phyloP scores from a whole-genome alignment of 2,329 filamentous ascomycete species.

The Fusarium pseudonygamai region DNA sequence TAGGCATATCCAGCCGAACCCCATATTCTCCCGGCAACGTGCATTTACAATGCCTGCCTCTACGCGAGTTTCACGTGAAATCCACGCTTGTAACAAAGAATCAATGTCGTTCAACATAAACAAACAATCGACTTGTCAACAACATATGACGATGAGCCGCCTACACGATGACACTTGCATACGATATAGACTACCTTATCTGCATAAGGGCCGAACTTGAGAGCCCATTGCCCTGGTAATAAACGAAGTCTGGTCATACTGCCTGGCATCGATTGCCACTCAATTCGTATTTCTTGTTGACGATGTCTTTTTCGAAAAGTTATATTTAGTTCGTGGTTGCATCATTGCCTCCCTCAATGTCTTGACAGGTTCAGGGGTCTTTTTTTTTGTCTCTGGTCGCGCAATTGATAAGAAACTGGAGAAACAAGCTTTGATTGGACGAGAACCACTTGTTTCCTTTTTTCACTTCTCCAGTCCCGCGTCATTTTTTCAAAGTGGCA shows the following conservation, averaged over 20 bases:
- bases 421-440: conserved; percentile 28
- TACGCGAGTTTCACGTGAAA: not conserved
- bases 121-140: not conserved
- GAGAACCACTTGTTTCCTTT: conserved; percentile 21
- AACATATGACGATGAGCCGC: not conserved
- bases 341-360: conserved; percentile 1
- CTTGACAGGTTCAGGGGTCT: conserved; percentile 20
- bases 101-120: not conserved
- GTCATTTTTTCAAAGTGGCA: conserved; percentile 37
- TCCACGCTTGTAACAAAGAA: not conserved
- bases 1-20: not conserved
- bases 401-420: conserved; percentile 27
- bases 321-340: conserved; percentile 5
- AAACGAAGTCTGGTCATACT: not conserved
- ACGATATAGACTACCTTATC: not conserved
- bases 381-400: conserved; percentile 2
- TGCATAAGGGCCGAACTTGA: not conserved
- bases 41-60: not conserved
- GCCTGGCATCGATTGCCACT: not conserved
- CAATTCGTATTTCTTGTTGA: not conserved
- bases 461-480: conserved; percentile 32
- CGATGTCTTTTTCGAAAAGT: not conserved
- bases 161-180: not conserved
- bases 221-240: not conserved
- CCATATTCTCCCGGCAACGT: not conserved